Evolutionary conservation across 139 green algal genomes (phyloP), one percentile per base, ranked within the genome.

Genomic region (Coelastrella sp.): DNA sequence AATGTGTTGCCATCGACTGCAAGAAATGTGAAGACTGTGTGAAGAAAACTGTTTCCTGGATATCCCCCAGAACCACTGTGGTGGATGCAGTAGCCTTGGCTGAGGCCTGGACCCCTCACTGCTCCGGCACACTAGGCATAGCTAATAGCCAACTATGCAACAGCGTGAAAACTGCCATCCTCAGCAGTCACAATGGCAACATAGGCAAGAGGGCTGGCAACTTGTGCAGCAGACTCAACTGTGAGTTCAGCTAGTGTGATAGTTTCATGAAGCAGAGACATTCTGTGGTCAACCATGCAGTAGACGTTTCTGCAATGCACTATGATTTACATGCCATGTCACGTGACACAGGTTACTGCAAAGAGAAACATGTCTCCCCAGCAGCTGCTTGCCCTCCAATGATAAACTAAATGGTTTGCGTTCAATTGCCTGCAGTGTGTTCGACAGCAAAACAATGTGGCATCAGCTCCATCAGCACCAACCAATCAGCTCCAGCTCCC

Each of bases 141-240:
- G 17, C 13, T 11, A 57, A 11, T 57, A 15, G 17, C 48, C 13
- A 15, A 23, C 48, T 57, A 23, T 57, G 48, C 17, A 15, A 57
- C 48, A 23, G 13, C 17, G 48, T 57, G 1, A 57, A 57, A 2
- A 57, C 51, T 30, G 68, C 68, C 23, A 77, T 77, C 5, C 21
- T n/a, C 3, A 40, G 35, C 21, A 77, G 68, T 25, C 37, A 38
- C 8, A 35, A 37, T 25, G 68, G 68, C 68, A 77, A 77, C 7
- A 25, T 77, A 11, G 68, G 68, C 68, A 77, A 77, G 68, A 77
- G 38, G 38, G 68, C 68, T 23, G 68, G 34, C 35, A 77, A 57
- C 68, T n/a, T 77, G 68, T 77, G 68, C 68, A 77, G 37, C 37
- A 53, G n/a, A 38, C 35, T 77, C 2, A 35, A 53, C 37, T 53